Evolutionary conservation across 2,329 filamentous ascomycete genomes (phyloP), one percentile per base, ranked within the genome.

Genomic region (Mollisiaceae sp.): DNA sequence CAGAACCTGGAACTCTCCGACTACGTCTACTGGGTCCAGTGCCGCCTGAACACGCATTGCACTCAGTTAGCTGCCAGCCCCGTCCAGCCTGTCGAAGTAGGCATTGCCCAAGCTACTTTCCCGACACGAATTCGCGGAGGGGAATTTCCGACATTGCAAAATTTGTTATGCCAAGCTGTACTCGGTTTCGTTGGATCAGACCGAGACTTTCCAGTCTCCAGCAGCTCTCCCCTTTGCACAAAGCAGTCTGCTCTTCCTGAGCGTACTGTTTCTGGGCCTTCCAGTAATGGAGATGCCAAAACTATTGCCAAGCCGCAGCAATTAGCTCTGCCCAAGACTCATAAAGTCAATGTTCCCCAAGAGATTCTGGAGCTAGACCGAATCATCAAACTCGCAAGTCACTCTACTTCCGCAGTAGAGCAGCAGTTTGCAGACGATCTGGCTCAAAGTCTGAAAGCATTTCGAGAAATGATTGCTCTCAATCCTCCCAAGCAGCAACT

Each of bases 1-100:
- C 76, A 79, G 5, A 88, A 88, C 54, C 66, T 77, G 11, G 77
- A 83, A 35, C 76, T 87, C 0, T 79, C 77, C 0, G 50, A 72
- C 0, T 82, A 86, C 67, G 65, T 86, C 0, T 62, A 75, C 11
- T 52, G 77, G 32, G 79, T 84, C 0, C 83, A 87, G 20, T 2
- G 9, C 14, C 9, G 39, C 36, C n/a, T 57, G 15, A 18, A 57
- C 20, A 22, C 8, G 2, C 54, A 56, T 39, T 12, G 36, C 12
- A 36, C 27, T n/a, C 12, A 20, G 14, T 12, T 27, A 20, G 32
- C 27, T n/a, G 8, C 4, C 5, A 39, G 3, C 2, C 18, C 5
- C 9, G 4, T 15, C 18, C 35, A 4, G 9, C 8, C 36, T 35
- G 5, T n/a, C 24, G 27, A 18, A 2, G 24, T 8, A 1, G 20